Evolutionary conservation across 169 alveolate genomes (phyloP), one percentile per base, ranked within the genome.

Genomic region (Eimeria sp.): DNA sequence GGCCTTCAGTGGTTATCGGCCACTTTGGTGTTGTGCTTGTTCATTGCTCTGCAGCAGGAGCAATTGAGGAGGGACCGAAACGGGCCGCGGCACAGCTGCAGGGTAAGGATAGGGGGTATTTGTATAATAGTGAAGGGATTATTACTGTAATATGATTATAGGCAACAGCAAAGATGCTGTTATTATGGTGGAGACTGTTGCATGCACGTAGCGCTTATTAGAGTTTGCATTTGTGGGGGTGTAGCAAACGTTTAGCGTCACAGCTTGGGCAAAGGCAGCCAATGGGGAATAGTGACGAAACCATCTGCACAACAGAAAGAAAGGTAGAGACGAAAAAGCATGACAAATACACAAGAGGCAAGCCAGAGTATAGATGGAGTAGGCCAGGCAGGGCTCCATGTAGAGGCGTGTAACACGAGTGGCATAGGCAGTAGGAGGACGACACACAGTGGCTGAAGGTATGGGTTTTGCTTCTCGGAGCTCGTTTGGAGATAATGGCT

Each of bases 21-120:
- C 40, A 34, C 40, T 34, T 34, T 2, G 18, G 63, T 54, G 63
- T 54, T 54, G 63, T 54, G 63, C 22, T 54, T 54, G 63, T 72
- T 14, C 88, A 10, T 78, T 34, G 6, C 22, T 30, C 16, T 45
- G 61, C 88, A 14, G 65, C 61, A 22, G 90, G 73, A 82, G 30
- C 72, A 25, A 18, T 51, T 10, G 90, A n/a, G 67, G 90, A 51
- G 16, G 14, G 51, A 25, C 90, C 90, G 43, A 82, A 82, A 47
- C 90, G 90, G 13, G 22, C 90, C 14, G 72, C 90, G 49, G 90
- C 90, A 14, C 90, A 82, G 90, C 51, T 82, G 72, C 90, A 82
- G 40, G 90, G 90, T 82, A 30, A 72, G 83, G 83, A 11, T 43
- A 34, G 11, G 11, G 63, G 63, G 63, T 16, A 54, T 54, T 9